A percentile compares a stretch with the other conserved stretches of the same genome.
Evolutionary conservation across 1,284 basidiomycete species (phyloP).

Genomic region (Laetiporus sulphureus): DNA sequence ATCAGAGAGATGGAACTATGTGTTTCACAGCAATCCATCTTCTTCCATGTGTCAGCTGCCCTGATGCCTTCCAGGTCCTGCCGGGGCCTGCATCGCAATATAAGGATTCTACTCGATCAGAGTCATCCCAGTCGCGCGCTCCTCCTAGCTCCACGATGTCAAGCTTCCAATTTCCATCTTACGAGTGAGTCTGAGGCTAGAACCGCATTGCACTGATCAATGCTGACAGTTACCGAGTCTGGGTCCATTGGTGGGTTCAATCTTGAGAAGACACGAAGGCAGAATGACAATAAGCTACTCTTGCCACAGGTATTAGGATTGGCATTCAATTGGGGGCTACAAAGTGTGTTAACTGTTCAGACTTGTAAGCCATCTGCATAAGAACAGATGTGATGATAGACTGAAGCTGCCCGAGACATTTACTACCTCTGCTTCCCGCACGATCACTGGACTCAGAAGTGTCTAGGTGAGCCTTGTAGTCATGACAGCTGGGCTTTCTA

Average conservation of each 20-base stretch:
- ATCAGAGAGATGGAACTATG: no score
- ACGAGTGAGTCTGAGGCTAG: not conserved
- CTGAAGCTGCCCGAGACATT: not conserved
- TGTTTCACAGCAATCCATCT: no score
- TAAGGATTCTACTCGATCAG: no score
- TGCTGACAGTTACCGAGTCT: not conserved
- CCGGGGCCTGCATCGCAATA: no score
- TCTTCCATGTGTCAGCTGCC: no score
- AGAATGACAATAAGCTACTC: no score
- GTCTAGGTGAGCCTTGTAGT: not conserved
- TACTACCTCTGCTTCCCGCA: slow-evolving; percentile 2
- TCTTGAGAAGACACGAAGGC: not conserved
- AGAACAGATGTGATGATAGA: not conserved
- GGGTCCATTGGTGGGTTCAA: not conserved
- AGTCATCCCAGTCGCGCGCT: no score
- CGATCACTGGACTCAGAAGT: not conserved
- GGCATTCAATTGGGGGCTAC: slow-evolving; percentile 2
- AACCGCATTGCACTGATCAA: not conserved
- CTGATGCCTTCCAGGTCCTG: no score
- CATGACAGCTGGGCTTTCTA: not conserved
- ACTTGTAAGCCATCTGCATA: not conserved
- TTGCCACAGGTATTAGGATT: not conserved
- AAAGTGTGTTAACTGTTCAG: slow-evolving; percentile 1
- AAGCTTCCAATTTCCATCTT: not conserved
- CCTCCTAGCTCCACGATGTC: not conserved